Percentiles rank a stretch among this genome's conserved stretches.
Evolutionary conservation across 768 basidiomycete genomes (phyloP).

Genomic region (Podaxis sp.): DNA sequence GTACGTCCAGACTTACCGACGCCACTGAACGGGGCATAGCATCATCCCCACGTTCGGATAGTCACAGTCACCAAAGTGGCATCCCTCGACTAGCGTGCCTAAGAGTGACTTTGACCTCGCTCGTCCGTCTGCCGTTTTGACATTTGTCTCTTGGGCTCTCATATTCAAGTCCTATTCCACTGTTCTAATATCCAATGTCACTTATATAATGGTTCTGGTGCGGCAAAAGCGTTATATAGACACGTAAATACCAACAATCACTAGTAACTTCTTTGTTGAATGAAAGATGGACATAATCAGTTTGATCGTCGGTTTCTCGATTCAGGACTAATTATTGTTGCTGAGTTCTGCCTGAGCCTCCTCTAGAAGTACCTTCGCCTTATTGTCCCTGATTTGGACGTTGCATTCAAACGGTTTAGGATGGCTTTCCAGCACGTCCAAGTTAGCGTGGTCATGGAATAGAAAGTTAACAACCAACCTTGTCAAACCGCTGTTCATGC

Average conservation of each 20-base stretch:
- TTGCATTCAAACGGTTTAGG: constrained; percentile 2
- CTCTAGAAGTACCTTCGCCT: background rate
- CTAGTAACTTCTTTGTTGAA: background rate
- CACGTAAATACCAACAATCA: background rate
- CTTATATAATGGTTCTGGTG: too few species aligned
- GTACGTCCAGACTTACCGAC: constrained; percentile 66
- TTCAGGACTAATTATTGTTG: background rate
- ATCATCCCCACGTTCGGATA: background rate
- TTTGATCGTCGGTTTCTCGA: background rate
- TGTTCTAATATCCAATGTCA: too few species aligned
- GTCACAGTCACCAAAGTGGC: background rate
- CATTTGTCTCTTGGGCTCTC: too few species aligned
- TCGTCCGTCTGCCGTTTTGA: too few species aligned
- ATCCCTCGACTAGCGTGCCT: too few species aligned
- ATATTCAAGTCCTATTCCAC: too few species aligned
- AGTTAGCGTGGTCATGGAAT: too few species aligned
- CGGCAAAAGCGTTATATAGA: too few species aligned
- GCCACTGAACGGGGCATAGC: constrained; percentile 27
- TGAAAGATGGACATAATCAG: background rate
- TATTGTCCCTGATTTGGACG: background rate
- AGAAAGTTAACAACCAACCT: background rate
- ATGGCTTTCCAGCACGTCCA: background rate
- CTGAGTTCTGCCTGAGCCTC: background rate
- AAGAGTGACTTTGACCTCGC: too few species aligned
- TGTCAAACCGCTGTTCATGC: background rate